These are phyloP conservation scores for Sesbania bispinosa DNA, from an alignment of 306 rosid species.

Conservation along the genomic window DNA sequence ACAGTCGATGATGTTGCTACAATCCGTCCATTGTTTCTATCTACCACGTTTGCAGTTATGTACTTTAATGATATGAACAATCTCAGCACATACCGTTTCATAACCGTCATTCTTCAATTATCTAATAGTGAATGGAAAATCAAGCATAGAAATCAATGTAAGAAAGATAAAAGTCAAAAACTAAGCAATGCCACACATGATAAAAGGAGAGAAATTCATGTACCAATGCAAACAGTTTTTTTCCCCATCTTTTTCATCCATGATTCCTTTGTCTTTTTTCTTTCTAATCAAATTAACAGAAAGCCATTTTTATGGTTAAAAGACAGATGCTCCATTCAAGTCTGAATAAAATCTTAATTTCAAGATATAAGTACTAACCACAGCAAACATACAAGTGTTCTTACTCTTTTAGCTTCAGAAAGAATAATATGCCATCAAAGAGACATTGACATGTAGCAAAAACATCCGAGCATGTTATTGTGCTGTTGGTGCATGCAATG, in stretches of 20 bases:
- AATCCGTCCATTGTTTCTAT: slow-evolving; percentile 75
- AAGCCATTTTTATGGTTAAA: neutral
- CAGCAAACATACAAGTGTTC: neutral
- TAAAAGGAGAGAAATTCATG: neutral
- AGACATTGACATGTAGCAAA: neutral
- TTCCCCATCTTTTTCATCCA: neutral
- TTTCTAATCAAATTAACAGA: neutral
- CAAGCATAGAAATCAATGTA: slow-evolving; percentile 2
- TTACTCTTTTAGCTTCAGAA: neutral
- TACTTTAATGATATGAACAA: slow-evolving; percentile 84
- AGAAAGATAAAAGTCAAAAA: neutral
- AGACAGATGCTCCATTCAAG: neutral
- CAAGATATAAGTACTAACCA: neutral
- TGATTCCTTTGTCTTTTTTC: neutral
- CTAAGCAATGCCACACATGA: neutral
- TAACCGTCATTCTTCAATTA: slow-evolving; percentile 51
- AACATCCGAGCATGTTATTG: neutral
- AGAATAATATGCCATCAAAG: neutral
- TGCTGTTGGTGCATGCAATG: neutral
- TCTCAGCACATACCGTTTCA: slow-evolving; percentile 77
- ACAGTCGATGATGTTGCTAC: slow-evolving; percentile 71
- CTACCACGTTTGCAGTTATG: slow-evolving; percentile 83
- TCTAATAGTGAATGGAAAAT: slow-evolving; percentile 12
- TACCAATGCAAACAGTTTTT: neutral
- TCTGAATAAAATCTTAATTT: slow-evolving; percentile 6